Conservation (phyloP, 768 basidiomycete genomes). For the Asterophora parasitica region DNA sequence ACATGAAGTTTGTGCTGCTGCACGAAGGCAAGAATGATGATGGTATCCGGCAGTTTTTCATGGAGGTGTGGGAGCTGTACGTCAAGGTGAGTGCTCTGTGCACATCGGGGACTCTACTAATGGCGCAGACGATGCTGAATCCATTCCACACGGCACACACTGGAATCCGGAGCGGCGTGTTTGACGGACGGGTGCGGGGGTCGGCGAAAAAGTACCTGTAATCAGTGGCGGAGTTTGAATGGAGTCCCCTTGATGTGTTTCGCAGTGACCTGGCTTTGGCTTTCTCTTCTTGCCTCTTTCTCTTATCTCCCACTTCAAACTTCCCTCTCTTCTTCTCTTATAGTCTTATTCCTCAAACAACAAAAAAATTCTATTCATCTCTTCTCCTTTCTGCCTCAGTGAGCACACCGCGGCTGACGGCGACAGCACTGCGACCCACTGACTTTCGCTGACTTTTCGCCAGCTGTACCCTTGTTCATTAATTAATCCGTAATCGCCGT, state of each 20-base stretch:
- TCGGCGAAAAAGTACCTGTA: conserved; percentile 83
- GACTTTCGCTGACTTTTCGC: conserved; percentile 11
- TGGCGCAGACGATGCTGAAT: conserved; percentile 72
- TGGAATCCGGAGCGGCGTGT: conserved; percentile 70
- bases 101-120: conserved; percentile 4
- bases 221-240: conserved; percentile 21
- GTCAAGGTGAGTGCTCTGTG: conserved; percentile 68
- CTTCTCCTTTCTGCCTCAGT: conserved; percentile 11
- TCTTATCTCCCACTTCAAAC: conserved; percentile 22
- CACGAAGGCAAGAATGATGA: conserved; percentile 98
- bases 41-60: conserved; percentile 88
- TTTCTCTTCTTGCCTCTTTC: conserved; percentile 27
- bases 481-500: conserved; percentile 25
- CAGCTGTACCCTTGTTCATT: conserved; percentile 34
- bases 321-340: conserved; percentile 25
- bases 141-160: conserved; percentile 96
- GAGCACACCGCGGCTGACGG: no score
- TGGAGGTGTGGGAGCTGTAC: conserved; percentile 96
- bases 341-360: conserved; percentile 16
- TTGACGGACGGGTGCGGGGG: conserved; percentile 79
- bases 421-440: no score
- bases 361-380: conserved; percentile 17
- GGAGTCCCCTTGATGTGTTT: conserved; percentile 20
- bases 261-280: conserved; percentile 30
- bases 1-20: conserved; percentile 91